phyloP scores from a whole-genome alignment of 192 early-diverging fungal genomes.

The Coemansia reversa region DNA sequence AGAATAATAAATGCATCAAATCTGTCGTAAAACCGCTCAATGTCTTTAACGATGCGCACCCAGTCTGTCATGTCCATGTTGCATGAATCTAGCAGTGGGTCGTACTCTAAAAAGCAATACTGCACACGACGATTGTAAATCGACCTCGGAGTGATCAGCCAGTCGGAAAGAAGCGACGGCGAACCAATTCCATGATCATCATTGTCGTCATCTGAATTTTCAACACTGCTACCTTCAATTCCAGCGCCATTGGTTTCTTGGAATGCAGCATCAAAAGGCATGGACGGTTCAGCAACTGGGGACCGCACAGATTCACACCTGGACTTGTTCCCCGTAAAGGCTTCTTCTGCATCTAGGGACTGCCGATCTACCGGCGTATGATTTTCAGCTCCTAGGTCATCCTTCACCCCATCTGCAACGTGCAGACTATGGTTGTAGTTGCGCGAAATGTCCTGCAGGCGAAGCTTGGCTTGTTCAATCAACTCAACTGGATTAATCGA shows the following conservation, averaged over 20 bases:
- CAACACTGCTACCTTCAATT: neutral
- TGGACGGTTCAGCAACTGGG: neutral
- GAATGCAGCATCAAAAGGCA: neutral
- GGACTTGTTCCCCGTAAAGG: neutral
- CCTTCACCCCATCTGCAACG: neutral
- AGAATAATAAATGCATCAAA: conserved; percentile 96
- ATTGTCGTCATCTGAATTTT: neutral
- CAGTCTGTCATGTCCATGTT: conserved; percentile 95
- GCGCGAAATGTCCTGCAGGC: conserved; percentile 37
- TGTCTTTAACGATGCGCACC: conserved; percentile 93
- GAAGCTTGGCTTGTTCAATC: conserved; percentile 34
- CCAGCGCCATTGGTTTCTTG: neutral
- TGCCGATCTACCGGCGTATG: neutral
- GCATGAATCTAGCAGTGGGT: conserved; percentile 90
- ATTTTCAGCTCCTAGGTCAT: neutral
- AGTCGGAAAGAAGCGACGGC: conserved; percentile 39
- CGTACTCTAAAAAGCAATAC: conserved; percentile 96
- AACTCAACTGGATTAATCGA: conserved; percentile 22
- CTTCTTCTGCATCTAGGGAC: neutral
- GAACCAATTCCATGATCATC: conserved; percentile 20
- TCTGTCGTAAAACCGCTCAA: conserved; percentile 89
- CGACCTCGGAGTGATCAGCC: conserved; percentile 85
- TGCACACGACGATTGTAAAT: conserved; percentile 88
- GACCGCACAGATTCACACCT: neutral
- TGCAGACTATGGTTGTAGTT: neutral